Base-by-base conservation (phyloP, 768 basidiomycete genomes). In the Ephemerocybe angulata region DNA sequence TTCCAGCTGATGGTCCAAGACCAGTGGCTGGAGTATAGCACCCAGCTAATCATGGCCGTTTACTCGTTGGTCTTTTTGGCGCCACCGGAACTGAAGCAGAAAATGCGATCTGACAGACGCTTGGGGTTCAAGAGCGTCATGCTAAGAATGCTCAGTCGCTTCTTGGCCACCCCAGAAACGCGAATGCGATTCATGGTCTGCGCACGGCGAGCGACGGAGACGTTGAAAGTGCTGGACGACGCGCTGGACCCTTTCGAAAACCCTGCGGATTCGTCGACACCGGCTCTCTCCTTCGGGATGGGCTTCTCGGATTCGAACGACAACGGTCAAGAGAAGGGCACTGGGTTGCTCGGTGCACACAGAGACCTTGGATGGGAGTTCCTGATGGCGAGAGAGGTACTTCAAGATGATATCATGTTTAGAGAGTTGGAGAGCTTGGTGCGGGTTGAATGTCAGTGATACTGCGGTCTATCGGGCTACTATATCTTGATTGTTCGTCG, bases 11-110 rank as follows among this genome's bases (percentile, higher is more conserved):
- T 83, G 60, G 70, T 73, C 52, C 76, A 83, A 58, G 86, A 90
- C 63, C 63, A 72, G 21, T 93, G 90, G 85, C 67, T 94, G 42
- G 82, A 84, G 38, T 88, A 91, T 67, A 70, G 90, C 58, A 90
- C 95, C 74, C 89, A 88, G 60, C 72, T 78, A 50, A 76, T 88
- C 43, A 83, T 94, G 77, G 81, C 82, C n/a, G 79, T 97, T 38
- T 98, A 97, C 72, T 86, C 86, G 33, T 73, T 98, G 58, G 83
- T 86, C 22, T 98, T 93, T 76, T 74, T 95, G 52, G 83, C 93
- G 3, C 81, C 93, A 1, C 85, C 86, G 3, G 76, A 80, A 25
- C 65, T 95, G 58, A 93, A 95, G 72, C 74, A 77, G 52, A 79
- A 72, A 58, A 77, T 93, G 60, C 88, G 90, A 61, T 67, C 71